Percentiles rank a stretch among this genome's conserved stretches.
Evolutionary conservation across 2,329 filamentous ascomycete genomes (phyloP).

Genomic region (Phyllosticta citribraziliensis): DNA sequence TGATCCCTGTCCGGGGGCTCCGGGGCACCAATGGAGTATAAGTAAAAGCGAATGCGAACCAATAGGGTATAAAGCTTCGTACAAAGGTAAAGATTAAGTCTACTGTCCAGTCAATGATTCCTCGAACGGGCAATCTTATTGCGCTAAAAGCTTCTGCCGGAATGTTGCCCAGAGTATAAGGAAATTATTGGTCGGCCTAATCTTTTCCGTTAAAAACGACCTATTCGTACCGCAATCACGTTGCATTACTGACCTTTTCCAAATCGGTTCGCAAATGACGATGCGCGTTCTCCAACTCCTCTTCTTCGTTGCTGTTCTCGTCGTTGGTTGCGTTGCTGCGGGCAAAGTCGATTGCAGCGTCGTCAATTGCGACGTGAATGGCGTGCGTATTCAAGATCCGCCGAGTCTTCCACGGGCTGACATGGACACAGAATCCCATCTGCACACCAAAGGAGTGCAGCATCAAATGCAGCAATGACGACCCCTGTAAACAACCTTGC

Average conservation of each 20-base stretch:
- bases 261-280: neutral
- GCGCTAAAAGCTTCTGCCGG: neutral
- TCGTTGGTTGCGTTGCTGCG: neutral
- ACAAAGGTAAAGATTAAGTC: neutral
- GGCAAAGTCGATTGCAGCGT: neutral
- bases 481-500: neutral
- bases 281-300: neutral
- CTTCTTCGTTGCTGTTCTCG: neutral
- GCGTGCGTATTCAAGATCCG: neutral
- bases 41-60: neutral
- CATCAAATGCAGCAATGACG: neutral
- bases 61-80: neutral
- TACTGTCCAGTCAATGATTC: neutral
- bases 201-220: neutral
- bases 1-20: too few species aligned
- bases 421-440: neutral
- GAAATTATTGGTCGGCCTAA: neutral
- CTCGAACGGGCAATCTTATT: neutral
- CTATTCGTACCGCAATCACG: too few species aligned
- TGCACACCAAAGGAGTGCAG: neutral
- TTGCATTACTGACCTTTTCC: neutral
- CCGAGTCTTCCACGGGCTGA: neutral
- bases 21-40: too few species aligned
- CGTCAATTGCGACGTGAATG: neutral
- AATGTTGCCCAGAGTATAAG: neutral